A percentile compares a stretch with the other conserved stretches of the same genome.
Conservation (phyloP, 306 rosid species). For the Spatholobus suberectus region DNA sequence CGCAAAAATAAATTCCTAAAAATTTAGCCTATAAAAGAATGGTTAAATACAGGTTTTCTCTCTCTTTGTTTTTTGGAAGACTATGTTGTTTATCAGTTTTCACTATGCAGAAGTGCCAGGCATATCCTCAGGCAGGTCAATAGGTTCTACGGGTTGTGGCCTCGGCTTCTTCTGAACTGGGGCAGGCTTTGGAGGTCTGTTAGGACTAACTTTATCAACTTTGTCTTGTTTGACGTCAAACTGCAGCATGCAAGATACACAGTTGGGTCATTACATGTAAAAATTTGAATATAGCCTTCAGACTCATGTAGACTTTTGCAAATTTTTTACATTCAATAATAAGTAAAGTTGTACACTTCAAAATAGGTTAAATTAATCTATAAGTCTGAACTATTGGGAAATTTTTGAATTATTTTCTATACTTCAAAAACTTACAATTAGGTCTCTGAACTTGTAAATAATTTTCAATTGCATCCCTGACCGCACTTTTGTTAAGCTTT, state of each 20-base stretch:
- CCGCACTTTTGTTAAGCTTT: neutral
- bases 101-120: conserved; percentile 68
- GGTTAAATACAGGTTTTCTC: conserved; percentile 2
- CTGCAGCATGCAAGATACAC: conserved; percentile 54
- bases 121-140: conserved; percentile 47
- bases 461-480: too few relatives aligned
- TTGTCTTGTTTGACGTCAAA: conserved; percentile 54
- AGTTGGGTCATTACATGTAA: neutral
- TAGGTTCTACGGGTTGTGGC: conserved; percentile 46
- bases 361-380: neutral
- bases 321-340: neutral
- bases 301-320: neutral
- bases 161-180: conserved; percentile 58
- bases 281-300: neutral
- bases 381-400: too few relatives aligned
- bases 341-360: neutral
- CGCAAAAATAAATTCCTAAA: conserved; percentile 19
- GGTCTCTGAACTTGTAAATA: neutral
- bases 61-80: neutral
- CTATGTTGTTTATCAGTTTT: conserved; percentile 14
- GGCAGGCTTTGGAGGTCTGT: conserved; percentile 65
- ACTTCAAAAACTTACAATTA: too few relatives aligned
- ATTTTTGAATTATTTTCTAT: too few relatives aligned
- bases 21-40: conserved; percentile 35
- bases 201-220: conserved; percentile 74